A percentile compares a stretch with the other conserved stretches of the same genome.
These are phyloP conservation scores for Hyaloperonospora brassicae DNA, from an alignment of 352 stramenopile species.

Conservation along the genomic window DNA sequence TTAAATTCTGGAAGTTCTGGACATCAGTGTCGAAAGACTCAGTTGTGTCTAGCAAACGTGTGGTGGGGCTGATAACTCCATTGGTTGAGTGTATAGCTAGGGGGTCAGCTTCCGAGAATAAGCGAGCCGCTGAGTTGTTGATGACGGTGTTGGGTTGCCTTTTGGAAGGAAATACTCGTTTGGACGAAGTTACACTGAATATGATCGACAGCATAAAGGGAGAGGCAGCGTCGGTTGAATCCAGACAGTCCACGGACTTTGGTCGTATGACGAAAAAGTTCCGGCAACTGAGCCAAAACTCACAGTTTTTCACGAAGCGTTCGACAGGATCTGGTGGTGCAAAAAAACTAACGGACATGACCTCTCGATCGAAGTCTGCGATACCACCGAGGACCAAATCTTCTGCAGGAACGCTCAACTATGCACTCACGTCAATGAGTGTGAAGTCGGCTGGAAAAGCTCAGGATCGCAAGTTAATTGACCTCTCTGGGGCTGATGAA, in stretches of 20 bases:
- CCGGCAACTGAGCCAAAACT: slow-evolving; percentile 43
- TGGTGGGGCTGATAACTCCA: slow-evolving; percentile 38
- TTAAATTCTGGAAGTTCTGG: slow-evolving; percentile 73
- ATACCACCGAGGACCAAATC: slow-evolving; percentile 11
- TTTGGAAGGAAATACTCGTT: slow-evolving; percentile 35
- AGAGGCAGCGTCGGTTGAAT: slow-evolving; percentile 42
- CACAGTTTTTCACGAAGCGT: slow-evolving; percentile 47
- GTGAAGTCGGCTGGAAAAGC: slow-evolving; percentile 48
- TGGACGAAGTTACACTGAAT: slow-evolving; percentile 42
- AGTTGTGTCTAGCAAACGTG: slow-evolving; percentile 45
- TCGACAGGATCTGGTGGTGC: slow-evolving; percentile 10
- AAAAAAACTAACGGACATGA: slow-evolving; percentile 18
- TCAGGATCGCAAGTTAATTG: slow-evolving; percentile 34
- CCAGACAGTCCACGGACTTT: slow-evolving; percentile 62
- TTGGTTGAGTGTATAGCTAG: slow-evolving; percentile 52
- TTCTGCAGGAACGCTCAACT: slow-evolving; percentile 12
- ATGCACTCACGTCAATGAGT: slow-evolving; percentile 39
- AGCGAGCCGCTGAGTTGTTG: slow-evolving; percentile 53
- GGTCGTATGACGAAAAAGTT: slow-evolving; percentile 57
- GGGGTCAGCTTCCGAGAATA: slow-evolving; percentile 42
- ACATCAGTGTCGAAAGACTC: slow-evolving; percentile 40
- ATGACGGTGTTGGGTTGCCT: slow-evolving; percentile 57
- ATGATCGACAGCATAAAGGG: slow-evolving; percentile 48
- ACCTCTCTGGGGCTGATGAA: slow-evolving; percentile 39
- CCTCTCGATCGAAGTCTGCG: slow-evolving; percentile 22